Evolutionary conservation across 805 yeast species (phyloP).

Genomic region (Candida rishiriensis): DNA sequence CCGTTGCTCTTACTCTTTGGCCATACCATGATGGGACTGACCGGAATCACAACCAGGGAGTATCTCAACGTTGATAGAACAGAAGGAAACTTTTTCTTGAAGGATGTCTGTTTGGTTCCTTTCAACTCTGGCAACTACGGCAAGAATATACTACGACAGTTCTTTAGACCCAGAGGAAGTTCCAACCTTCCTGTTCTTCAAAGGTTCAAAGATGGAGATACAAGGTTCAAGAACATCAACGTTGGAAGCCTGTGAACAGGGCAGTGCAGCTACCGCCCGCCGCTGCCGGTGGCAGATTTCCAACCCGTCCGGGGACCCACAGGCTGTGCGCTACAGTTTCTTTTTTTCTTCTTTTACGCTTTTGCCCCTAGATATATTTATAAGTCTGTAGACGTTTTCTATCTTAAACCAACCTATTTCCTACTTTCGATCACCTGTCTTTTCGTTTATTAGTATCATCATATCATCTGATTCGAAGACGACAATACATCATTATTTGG

Average conservation of each 20-base stretch:
- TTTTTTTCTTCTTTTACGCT: too few species aligned
- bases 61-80: slow-evolving; percentile 45
- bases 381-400: too few species aligned
- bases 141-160: slow-evolving; percentile 29
- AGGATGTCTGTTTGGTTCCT: slow-evolving; percentile 34
- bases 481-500: neutral
- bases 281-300: too few species aligned
- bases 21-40: slow-evolving; percentile 51
- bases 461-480: too few species aligned
- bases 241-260: slow-evolving; percentile 7
- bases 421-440: too few species aligned
- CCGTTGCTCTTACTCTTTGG: slow-evolving; percentile 49
- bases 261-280: too few species aligned
- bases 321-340: too few species aligned
- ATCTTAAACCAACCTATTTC: too few species aligned
- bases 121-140: slow-evolving; percentile 31
- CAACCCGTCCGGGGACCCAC: too few species aligned
- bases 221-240: slow-evolving; percentile 28
- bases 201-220: slow-evolving; percentile 32
- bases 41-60: slow-evolving; percentile 71
- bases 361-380: too few species aligned
- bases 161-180: slow-evolving; percentile 38
- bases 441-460: too few species aligned
- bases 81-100: slow-evolving; percentile 16
- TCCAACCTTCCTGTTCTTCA: slow-evolving; percentile 29